Evolutionary conservation across 2,329 filamentous ascomycete genomes (phyloP), one percentile per base, ranked within the genome.

Genomic region (Colletotrichum simmondsii): DNA sequence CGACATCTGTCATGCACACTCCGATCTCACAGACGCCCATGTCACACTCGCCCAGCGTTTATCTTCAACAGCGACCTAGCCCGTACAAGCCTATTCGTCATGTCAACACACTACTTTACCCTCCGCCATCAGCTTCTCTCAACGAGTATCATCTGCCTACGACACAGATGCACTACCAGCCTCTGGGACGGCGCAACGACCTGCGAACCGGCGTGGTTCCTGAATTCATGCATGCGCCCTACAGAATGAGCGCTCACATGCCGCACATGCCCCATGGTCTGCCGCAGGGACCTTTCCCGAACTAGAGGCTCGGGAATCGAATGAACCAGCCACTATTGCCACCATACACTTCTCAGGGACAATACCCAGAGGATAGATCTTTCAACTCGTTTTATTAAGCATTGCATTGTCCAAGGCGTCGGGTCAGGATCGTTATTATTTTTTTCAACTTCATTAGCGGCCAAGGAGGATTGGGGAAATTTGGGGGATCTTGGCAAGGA

Each of bases 71-170:
- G 80, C 91, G 97, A 69, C 92, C 94, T 75, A 98, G 96, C 68
- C 97, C 97, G 3, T 98, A 98, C 83, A 94, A 95, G 75, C 96
- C 96, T 1, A 93, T 98, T 52, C 93, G 95, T 65, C 90, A 94
- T 73, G 94, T 98, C 72, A 95, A 97, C 77, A 97, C 95, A 0
- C 89, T 98, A n/a, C 87, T 98, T 35, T 95, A 97, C 71, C 95
- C 95, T 37, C 94, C 95, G 7, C 94, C 95, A 0, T 93, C 94
- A 28, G 88, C 91, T 10, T 94, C 94, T 8, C 89, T 97, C 75
- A 92, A 96, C 75, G 89, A 93, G 77, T 93, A 95, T 79, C 87
- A 93, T 75, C 85, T 94, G 6, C 77, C 89, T 81, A 83, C 85
- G 87, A 91, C 93, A 65, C 90, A 95, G 83, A 95, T 97, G 92